Evolutionary conservation across 106 monocot species (phyloP).

Genomic region (Ottelia alismoides): DNA sequence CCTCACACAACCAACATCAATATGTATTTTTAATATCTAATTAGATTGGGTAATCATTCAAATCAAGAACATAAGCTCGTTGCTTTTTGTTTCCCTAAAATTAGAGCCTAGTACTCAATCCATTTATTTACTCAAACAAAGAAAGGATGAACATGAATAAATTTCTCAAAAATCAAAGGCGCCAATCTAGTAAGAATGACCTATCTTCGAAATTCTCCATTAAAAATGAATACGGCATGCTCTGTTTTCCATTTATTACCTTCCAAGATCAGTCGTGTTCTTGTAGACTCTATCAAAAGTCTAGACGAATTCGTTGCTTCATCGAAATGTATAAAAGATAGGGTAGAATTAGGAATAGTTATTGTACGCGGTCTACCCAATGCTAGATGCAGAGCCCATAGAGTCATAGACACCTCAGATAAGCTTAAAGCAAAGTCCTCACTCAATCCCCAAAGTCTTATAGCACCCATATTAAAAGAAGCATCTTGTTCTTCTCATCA

Average conservation of each 20-base stretch:
- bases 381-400: too few species aligned
- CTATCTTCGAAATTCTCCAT: background rate
- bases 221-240: background rate
- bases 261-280: background rate
- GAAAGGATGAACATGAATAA: background rate
- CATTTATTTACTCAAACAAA: background rate
- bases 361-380: too few species aligned
- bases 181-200: background rate
- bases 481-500: too few species aligned
- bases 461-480: too few species aligned
- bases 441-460: too few species aligned
- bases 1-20: too few species aligned
- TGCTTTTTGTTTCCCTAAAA: background rate
- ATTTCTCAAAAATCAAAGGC: background rate
- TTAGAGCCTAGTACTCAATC: background rate
- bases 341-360: too few species aligned
- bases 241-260: background rate
- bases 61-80: conserved; percentile 1
- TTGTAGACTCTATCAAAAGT: conserved; percentile 2
- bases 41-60: background rate
- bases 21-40: too few species aligned
- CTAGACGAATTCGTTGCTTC: conserved; percentile 3
- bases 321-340: conserved; percentile 3
- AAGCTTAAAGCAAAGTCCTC: too few species aligned
- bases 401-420: too few species aligned